Evolutionary conservation across 441 rosid genomes (phyloP).

Genomic region (Eutrema salsugineum): DNA sequence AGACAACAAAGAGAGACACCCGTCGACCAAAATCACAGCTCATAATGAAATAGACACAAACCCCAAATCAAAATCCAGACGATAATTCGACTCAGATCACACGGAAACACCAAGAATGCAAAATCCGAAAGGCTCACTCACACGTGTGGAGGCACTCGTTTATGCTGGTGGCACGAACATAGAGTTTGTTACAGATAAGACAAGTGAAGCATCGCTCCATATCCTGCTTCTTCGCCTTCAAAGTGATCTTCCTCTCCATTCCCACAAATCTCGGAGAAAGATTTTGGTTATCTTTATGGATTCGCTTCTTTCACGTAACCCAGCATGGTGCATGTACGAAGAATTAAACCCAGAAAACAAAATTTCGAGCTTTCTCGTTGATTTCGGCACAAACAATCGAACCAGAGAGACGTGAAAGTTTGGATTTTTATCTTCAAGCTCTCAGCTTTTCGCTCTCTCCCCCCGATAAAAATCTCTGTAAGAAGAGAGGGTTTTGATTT

Average conservation of each 20-base stretch:
- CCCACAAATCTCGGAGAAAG: not conserved
- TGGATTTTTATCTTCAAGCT: not conserved
- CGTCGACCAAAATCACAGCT: not conserved
- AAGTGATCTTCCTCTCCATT: not conserved
- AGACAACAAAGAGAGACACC: not conserved
- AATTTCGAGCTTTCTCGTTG: not conserved
- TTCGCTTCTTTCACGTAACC: slow-evolving; percentile 46
- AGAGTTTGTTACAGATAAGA: slow-evolving; percentile 9
- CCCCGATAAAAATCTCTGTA: not conserved
- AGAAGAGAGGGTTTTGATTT: slow-evolving; percentile 19
- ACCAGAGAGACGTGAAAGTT: not conserved
- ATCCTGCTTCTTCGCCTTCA: not conserved
- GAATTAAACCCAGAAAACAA: not conserved
- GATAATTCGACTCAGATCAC: not conserved
- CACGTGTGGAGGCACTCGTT: slow-evolving; percentile 27
- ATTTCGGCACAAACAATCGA: not conserved
- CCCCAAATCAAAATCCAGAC: no score
- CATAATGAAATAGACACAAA: not conserved
- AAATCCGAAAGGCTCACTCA: slow-evolving; percentile 5
- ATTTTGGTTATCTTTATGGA: slow-evolving; percentile 40
- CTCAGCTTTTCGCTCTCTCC: not conserved
- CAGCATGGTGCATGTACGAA: slow-evolving; percentile 19
- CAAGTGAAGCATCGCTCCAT: not conserved
- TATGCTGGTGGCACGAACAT: slow-evolving; percentile 10
- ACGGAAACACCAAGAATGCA: not conserved